Conservation (phyloP, 2,329 filamentous ascomycete genomes). For the Zelopaecilomyces penicillatus region DNA sequence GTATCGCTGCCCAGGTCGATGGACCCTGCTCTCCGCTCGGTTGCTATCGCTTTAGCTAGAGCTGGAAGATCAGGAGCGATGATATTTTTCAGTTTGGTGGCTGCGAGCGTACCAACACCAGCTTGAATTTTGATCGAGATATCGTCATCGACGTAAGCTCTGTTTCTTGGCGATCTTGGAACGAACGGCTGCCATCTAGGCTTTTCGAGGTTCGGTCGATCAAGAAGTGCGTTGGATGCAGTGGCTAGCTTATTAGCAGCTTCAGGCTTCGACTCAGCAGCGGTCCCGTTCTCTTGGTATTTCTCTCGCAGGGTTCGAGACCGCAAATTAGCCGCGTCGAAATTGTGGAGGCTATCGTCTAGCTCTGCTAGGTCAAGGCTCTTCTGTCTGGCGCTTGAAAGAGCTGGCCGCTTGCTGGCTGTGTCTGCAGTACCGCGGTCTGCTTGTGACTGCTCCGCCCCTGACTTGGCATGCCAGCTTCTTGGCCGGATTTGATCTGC, state of each 20-base stretch:
- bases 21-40: constrained; percentile 9
- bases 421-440: constrained; percentile 1
- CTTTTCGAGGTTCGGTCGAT: constrained; percentile 22
- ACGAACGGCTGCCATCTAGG: constrained; percentile 35
- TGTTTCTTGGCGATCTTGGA: constrained; percentile 31
- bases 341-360: constrained; percentile 6
- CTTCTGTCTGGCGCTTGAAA: constrained; percentile 11
- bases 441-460: constrained; percentile 10
- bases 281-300: constrained; percentile 22
- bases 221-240: constrained; percentile 11
- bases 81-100: constrained; percentile 16
- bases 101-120: constrained; percentile 16
- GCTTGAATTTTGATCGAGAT: constrained; percentile 21
- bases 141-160: constrained; percentile 27
- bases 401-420: neutral
- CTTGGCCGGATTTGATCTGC: constrained; percentile 17
- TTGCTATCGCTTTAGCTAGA: constrained; percentile 16
- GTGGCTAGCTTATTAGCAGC: constrained; percentile 7
- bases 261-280: constrained; percentile 11
- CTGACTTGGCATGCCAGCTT: constrained; percentile 21
- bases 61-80: constrained; percentile 19
- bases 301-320: constrained; percentile 26
- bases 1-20: constrained; percentile 21
- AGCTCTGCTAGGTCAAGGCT: constrained; percentile 21
- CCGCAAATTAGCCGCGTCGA: constrained; percentile 12